Conservation (phyloP, 352 stramenopile genomes). For the Phytophthora idaei region DNA sequence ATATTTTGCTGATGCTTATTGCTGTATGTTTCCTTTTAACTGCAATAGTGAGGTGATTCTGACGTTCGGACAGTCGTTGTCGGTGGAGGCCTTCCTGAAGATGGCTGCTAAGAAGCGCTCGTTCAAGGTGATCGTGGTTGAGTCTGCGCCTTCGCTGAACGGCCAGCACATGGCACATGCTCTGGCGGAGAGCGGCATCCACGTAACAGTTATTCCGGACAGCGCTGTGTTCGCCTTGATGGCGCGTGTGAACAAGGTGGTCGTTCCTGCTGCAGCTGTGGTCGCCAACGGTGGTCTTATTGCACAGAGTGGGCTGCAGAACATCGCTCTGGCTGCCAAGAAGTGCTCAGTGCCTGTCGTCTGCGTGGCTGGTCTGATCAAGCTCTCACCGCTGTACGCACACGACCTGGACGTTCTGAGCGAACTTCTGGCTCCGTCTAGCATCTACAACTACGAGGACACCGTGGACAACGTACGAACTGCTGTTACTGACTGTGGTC, state of each 20-base stretch:
- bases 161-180: conserved; percentile 91
- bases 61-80: conserved; percentile 93
- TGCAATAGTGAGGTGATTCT: conserved; percentile 92
- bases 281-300: conserved; percentile 98
- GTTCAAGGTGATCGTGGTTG: conserved; percentile 96
- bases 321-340: conserved; percentile 95
- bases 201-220: conserved; percentile 97
- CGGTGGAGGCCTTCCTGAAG: conserved; percentile 92
- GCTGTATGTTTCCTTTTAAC: conserved; percentile 1
- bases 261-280: conserved; percentile 95
- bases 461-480: conserved; percentile 84
- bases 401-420: conserved; percentile 97
- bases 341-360: conserved; percentile 97
- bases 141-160: conserved; percentile 93
- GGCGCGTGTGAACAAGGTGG: conserved; percentile 98
- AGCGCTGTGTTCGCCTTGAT: conserved; percentile 98
- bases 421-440: conserved; percentile 87
- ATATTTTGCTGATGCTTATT: conserved; percentile 3
- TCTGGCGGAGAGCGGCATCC: conserved; percentile 90
- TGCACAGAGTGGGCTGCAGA: conserved; percentile 93
- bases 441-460: conserved; percentile 92
- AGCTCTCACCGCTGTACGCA: conserved; percentile 98
- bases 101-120: conserved; percentile 91
- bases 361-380: conserved; percentile 97
- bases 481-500: not conserved